Conservation (phyloP, 306 rosid species). For the Cyclanthera cordifolia region DNA sequence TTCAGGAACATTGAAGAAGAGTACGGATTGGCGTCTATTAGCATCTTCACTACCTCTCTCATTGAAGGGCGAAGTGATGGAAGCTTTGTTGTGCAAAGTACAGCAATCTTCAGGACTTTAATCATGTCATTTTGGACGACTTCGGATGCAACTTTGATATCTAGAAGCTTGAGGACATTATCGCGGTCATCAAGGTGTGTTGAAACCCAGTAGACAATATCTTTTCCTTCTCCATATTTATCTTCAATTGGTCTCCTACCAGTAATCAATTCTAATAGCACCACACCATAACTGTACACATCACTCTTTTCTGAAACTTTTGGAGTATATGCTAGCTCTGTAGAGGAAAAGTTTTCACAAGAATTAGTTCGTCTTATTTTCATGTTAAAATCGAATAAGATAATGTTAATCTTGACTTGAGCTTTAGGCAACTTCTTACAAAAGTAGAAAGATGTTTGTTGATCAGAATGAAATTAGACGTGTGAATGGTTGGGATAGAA, state of each 20-base stretch:
- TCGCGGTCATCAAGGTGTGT: slow-evolving; percentile 46
- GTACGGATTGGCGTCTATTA: slow-evolving; percentile 49
- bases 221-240: slow-evolving; percentile 80
- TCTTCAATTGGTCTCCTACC: slow-evolving; percentile 75
- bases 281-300: slow-evolving; percentile 89
- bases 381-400: not conserved
- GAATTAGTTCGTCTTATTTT: slow-evolving; percentile 2
- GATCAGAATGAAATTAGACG: not conserved
- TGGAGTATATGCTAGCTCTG: slow-evolving; percentile 76
- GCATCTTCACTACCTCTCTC: slow-evolving; percentile 89
- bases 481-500: not conserved
- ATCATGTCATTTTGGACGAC: slow-evolving; percentile 43
- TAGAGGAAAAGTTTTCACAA: not conserved
- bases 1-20: slow-evolving; percentile 8
- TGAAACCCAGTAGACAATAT: slow-evolving; percentile 76
- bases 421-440: not conserved
- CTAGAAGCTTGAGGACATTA: slow-evolving; percentile 44
- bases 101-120: slow-evolving; percentile 65
- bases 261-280: slow-evolving; percentile 61
- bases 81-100: slow-evolving; percentile 65
- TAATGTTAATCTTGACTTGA: not conserved
- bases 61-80: slow-evolving; percentile 78
- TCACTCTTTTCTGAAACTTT: slow-evolving; percentile 74
- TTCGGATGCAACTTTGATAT: slow-evolving; percentile 38
- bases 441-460: not conserved